These are phyloP conservation scores for Mucor indicus DNA, from an alignment of 371 early-diverging fungal species.

Conservation along the genomic window DNA sequence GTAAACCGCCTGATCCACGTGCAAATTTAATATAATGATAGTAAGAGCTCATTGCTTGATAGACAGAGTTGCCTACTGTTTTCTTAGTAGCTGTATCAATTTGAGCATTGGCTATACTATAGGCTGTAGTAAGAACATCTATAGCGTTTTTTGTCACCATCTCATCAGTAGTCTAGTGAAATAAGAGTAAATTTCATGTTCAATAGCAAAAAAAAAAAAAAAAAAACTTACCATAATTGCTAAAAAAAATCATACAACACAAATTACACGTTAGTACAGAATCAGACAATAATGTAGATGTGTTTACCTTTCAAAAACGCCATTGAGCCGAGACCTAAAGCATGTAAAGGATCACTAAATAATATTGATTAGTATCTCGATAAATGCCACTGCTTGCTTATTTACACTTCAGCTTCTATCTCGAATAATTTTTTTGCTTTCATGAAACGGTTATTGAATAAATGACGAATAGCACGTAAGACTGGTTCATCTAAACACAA, in stretches of 20 bases:
- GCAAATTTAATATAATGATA: conserved; percentile 46
- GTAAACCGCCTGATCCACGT: conserved; percentile 31
- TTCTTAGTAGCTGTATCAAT: conserved; percentile 59
- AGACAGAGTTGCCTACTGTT: conserved; percentile 40
- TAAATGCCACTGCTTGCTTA: background rate
- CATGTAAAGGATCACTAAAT: conserved; percentile 45
- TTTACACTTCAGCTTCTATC: conserved; percentile 24
- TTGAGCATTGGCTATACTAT: conserved; percentile 56
- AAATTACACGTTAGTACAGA: background rate
- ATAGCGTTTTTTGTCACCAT: conserved; percentile 55
- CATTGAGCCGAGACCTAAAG: conserved; percentile 48
- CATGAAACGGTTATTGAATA: conserved; percentile 60
- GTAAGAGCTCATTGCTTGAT: conserved; percentile 38
- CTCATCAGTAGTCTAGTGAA: conserved; percentile 50
- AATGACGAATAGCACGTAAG: conserved; percentile 50
- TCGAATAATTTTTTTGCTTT: conserved; percentile 49
- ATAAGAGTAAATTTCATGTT: conserved; percentile 4
- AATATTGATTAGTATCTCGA: background rate
- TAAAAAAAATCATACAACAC: conserved; percentile 6
- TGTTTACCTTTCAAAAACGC: conserved; percentile 49
- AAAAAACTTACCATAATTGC: conserved; percentile 31
- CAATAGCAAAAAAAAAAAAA: conserved; percentile 4
- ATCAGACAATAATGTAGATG: background rate
- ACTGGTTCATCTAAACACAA: conserved; percentile 29
- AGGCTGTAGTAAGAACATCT: conserved; percentile 47